A percentile compares a stretch with the other conserved stretches of the same genome.
Evolutionary conservation across 2,329 filamentous ascomycete species (phyloP).

Genomic region (Cytospora schulzeri): DNA sequence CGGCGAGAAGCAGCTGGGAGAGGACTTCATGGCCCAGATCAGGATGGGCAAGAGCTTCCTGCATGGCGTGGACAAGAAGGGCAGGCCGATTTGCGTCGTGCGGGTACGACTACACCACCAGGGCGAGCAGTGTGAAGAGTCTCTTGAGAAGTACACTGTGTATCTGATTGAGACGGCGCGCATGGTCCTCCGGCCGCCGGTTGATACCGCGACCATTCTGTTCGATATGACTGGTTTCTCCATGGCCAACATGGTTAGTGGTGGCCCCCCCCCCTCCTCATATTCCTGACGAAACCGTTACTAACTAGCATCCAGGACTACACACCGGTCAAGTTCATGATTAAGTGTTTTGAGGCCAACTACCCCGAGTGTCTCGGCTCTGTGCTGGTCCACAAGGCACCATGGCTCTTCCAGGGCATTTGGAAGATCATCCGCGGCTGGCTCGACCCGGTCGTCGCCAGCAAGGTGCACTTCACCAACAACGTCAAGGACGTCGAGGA

Average conservation of each 20-base stretch:
- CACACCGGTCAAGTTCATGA: constrained; percentile 96
- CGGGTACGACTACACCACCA: constrained; percentile 79
- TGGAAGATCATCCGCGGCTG: constrained; percentile 95
- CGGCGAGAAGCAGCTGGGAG: constrained; percentile 64
- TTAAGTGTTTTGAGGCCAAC: constrained; percentile 98
- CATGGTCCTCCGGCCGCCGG: constrained; percentile 74
- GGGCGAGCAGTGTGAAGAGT: constrained; percentile 79
- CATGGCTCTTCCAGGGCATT: constrained; percentile 95
- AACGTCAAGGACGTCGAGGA: constrained; percentile 75
- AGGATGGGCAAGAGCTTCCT: constrained; percentile 91
- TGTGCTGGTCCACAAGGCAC: constrained; percentile 92
- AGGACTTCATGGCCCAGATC: constrained; percentile 81
- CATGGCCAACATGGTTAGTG: constrained; percentile 84
- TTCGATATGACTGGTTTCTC: constrained; percentile 97
- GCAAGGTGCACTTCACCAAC: constrained; percentile 92
- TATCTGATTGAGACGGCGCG: constrained; percentile 94
- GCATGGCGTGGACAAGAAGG: constrained; percentile 82
- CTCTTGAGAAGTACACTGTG: constrained; percentile 86
- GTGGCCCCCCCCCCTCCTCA: too few relatives aligned
- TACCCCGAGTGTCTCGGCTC: constrained; percentile 91
- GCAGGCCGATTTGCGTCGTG: constrained; percentile 84
- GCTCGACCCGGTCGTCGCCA: constrained; percentile 94
- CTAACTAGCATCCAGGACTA: constrained; percentile 66
- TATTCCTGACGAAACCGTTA: background rate
- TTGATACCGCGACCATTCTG: constrained; percentile 92